phyloP scores from a whole-genome alignment of 306 rosid genomes.

The Casuarina glauca region DNA sequence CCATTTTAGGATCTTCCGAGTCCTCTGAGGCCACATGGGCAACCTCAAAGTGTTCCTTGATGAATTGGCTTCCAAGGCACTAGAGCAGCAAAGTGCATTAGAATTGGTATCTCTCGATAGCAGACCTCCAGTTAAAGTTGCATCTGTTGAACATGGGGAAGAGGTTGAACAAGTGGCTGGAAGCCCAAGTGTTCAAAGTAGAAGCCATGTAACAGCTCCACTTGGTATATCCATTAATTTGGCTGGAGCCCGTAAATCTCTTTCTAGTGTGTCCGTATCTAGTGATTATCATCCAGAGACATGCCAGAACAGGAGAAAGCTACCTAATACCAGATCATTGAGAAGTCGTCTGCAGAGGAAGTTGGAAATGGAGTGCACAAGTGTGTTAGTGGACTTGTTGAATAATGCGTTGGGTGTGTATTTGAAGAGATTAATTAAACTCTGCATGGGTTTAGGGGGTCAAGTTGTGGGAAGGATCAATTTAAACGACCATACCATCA shows the following conservation, averaged over 20 bases:
- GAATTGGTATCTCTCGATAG: slow-evolving; percentile 94
- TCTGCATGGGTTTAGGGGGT: slow-evolving; percentile 53
- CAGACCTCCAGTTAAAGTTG: slow-evolving; percentile 77
- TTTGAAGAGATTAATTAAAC: slow-evolving; percentile 80
- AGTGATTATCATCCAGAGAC: slow-evolving; percentile 50
- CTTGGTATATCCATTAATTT: slow-evolving; percentile 69
- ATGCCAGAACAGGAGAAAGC: slow-evolving; percentile 60
- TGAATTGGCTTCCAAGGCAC: slow-evolving; percentile 51
- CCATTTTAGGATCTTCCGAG: slow-evolving; percentile 47
- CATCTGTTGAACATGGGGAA: slow-evolving; percentile 96
- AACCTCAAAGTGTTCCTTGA: slow-evolving; percentile 50
- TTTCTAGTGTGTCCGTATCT: slow-evolving; percentile 46
- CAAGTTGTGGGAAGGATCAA: slow-evolving; percentile 43
- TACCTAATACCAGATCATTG: slow-evolving; percentile 72
- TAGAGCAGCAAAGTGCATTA: slow-evolving; percentile 82
- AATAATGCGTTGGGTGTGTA: slow-evolving; percentile 82
- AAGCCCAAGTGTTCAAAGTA: slow-evolving; percentile 85
- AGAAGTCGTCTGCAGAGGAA: slow-evolving; percentile 67
- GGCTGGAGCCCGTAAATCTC: slow-evolving; percentile 45
- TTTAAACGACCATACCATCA: slow-evolving; percentile 28
- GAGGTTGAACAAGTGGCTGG: slow-evolving; percentile 91
- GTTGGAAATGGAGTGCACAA: slow-evolving; percentile 68
- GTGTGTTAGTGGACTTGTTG: slow-evolving; percentile 59
- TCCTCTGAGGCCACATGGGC: slow-evolving; percentile 55
- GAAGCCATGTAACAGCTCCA: slow-evolving; percentile 96